phyloP scores from a whole-genome alignment of 2,329 filamentous ascomycete species.

The Cyanodermella asteris region DNA sequence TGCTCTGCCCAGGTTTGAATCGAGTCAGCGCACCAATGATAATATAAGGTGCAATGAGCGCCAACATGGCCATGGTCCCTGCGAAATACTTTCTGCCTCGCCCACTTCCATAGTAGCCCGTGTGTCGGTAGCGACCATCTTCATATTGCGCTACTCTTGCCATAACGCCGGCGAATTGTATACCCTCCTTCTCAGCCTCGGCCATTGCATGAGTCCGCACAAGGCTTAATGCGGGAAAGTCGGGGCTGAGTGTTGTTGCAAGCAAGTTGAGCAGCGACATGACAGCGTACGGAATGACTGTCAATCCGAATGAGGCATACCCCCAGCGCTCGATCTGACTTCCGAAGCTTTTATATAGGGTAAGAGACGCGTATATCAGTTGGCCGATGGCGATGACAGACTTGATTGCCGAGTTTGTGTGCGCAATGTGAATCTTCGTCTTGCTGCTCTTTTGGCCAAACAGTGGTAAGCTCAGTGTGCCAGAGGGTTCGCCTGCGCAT shows the following conservation, averaged over 20 bases:
- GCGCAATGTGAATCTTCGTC: no score
- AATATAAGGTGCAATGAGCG: slow-evolving; percentile 2
- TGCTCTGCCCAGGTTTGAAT: slow-evolving; percentile 10
- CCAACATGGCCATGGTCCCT: neutral
- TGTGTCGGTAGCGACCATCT: neutral
- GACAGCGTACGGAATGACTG: slow-evolving; percentile 15
- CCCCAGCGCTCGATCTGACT: slow-evolving; percentile 14
- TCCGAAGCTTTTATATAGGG: slow-evolving; percentile 12
- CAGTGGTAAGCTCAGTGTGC: no score
- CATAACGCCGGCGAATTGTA: slow-evolving; percentile 10
- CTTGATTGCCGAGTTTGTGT: no score
- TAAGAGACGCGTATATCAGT: slow-evolving; percentile 10
- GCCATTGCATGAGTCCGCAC: slow-evolving; percentile 12
- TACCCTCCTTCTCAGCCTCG: slow-evolving; percentile 11
- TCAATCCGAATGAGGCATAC: slow-evolving; percentile 16
- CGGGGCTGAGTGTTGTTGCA: slow-evolving; percentile 9
- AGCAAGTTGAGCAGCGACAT: slow-evolving; percentile 18
- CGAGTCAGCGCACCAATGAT: slow-evolving; percentile 11
- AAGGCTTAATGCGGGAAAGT: slow-evolving; percentile 13
- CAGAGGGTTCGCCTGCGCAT: no score
- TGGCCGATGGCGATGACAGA: slow-evolving; percentile 12
- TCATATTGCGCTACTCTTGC: slow-evolving; percentile 4
- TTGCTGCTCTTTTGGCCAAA: no score
- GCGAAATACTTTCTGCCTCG: neutral
- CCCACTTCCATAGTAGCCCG: neutral